Evolutionary conservation across 345 rosid genomes (phyloP).

Genomic region (Eucalyptus coolabah): DNA sequence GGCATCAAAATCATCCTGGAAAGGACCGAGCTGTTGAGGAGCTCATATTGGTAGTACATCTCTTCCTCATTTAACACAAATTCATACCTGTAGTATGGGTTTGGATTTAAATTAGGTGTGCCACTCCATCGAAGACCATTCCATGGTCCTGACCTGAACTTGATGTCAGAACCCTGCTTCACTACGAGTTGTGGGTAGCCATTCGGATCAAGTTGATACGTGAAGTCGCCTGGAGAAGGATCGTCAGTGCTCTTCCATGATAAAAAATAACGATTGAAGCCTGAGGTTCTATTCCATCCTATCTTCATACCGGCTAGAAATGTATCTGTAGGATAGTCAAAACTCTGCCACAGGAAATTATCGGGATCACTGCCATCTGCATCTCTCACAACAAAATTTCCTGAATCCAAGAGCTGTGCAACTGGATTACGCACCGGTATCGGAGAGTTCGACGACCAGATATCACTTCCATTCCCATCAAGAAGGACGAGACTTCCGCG

Average conservation of each 20-base stretch:
- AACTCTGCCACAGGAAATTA: slow-evolving; percentile 38
- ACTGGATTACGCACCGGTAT: neutral
- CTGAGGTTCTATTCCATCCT: slow-evolving; percentile 20
- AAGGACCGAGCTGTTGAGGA: neutral
- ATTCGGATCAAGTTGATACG: neutral
- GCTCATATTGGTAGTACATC: slow-evolving; percentile 14
- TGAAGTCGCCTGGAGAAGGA: slow-evolving; percentile 18
- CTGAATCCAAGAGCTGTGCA: slow-evolving; percentile 29
- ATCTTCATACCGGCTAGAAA: slow-evolving; percentile 34
- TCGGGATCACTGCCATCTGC: neutral
- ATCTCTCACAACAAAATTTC: slow-evolving; percentile 26
- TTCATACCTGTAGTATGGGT: neutral
- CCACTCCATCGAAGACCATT: slow-evolving; percentile 36
- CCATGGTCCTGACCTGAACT: slow-evolving; percentile 31
- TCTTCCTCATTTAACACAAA: slow-evolving; percentile 11
- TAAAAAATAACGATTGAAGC: slow-evolving; percentile 8
- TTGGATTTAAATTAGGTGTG: slow-evolving; percentile 1
- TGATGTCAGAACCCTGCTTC: neutral
- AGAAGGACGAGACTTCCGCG: neutral
- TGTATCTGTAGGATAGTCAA: slow-evolving; percentile 30
- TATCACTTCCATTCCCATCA: neutral
- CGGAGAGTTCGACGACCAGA: neutral
- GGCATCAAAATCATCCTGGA: slow-evolving; percentile 10
- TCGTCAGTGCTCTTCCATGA: slow-evolving; percentile 35
- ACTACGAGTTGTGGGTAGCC: slow-evolving; percentile 30